phyloP scores from a whole-genome alignment of 768 basidiomycete genomes.

The Galerina sulciceps region DNA sequence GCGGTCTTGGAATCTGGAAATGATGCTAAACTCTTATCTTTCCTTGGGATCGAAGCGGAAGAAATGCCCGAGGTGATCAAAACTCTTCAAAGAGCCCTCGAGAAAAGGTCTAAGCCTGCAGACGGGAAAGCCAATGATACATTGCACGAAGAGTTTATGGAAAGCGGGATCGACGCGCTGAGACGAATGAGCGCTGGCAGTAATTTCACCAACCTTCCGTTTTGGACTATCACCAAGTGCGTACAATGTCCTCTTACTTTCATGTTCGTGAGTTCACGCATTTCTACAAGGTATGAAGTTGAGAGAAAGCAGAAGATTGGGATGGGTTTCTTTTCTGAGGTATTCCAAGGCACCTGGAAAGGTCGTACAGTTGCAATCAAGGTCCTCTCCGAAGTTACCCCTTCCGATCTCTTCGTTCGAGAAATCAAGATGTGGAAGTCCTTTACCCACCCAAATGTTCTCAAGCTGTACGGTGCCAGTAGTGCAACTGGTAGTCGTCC shows the following conservation, averaged over 20 bases:
- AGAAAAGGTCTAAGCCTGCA: constrained; percentile 26
- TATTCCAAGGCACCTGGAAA: constrained; percentile 74
- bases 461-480: constrained; percentile 76
- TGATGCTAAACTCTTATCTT: constrained; percentile 60
- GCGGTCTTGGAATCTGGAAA: constrained; percentile 54
- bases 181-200: constrained; percentile 53
- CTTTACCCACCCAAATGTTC: constrained; percentile 66
- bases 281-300: constrained; percentile 61
- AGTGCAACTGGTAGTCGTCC: constrained; percentile 66
- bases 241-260: background rate
- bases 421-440: constrained; percentile 73
- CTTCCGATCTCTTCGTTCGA: constrained; percentile 62
- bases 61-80: constrained; percentile 81
- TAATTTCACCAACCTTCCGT: constrained; percentile 47
- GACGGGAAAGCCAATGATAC: constrained; percentile 37
- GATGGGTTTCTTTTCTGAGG: constrained; percentile 72
- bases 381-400: constrained; percentile 64
- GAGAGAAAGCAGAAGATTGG: constrained; percentile 68
- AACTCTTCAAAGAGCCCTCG: constrained; percentile 70
- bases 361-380: constrained; percentile 68
- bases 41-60: constrained; percentile 59
- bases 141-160: constrained; percentile 67
- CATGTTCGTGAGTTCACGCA: background rate
- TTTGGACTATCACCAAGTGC: constrained; percentile 75
- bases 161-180: constrained; percentile 69